phyloP scores from a whole-genome alignment of 371 early-diverging fungal genomes.

The Nematocida ausubeli region DNA sequence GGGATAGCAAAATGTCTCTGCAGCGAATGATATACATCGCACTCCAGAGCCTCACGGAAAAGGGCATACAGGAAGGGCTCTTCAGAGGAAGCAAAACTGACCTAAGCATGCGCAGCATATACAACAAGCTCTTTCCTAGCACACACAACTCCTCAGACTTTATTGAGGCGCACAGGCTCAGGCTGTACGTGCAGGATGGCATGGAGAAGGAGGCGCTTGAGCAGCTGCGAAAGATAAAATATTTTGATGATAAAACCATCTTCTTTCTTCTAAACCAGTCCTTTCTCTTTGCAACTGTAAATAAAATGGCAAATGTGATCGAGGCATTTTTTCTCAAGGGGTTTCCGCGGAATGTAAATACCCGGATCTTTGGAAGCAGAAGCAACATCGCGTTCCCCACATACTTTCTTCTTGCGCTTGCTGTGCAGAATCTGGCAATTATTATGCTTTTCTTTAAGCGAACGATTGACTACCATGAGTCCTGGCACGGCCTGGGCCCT shows the following conservation, averaged over 20 bases:
- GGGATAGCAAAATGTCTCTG: conserved; percentile 38
- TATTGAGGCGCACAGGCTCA: conserved; percentile 36
- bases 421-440: conserved; percentile 26
- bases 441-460: conserved; percentile 47
- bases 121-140: conserved; percentile 29
- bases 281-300: conserved; percentile 62
- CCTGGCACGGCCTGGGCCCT: conserved; percentile 51
- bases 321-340: conserved; percentile 58
- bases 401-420: conserved; percentile 48
- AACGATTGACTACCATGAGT: conserved; percentile 44
- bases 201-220: conserved; percentile 50
- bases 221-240: conserved; percentile 29
- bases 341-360: conserved; percentile 59
- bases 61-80: conserved; percentile 35
- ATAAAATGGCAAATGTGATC: conserved; percentile 58
- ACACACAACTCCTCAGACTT: conserved; percentile 35
- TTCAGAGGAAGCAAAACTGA: conserved; percentile 18
- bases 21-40: conserved; percentile 51
- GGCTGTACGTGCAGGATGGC: conserved; percentile 39
- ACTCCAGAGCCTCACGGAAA: conserved; percentile 27
- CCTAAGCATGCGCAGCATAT: conserved; percentile 12
- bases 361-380: conserved; percentile 54
- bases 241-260: conserved; percentile 15
- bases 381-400: conserved; percentile 35
- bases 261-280: conserved; percentile 56